A percentile compares a stretch with the other conserved stretches of the same genome.
Conservation (phyloP, 2,329 filamentous ascomycete species). For the Fusarium falciforme region DNA sequence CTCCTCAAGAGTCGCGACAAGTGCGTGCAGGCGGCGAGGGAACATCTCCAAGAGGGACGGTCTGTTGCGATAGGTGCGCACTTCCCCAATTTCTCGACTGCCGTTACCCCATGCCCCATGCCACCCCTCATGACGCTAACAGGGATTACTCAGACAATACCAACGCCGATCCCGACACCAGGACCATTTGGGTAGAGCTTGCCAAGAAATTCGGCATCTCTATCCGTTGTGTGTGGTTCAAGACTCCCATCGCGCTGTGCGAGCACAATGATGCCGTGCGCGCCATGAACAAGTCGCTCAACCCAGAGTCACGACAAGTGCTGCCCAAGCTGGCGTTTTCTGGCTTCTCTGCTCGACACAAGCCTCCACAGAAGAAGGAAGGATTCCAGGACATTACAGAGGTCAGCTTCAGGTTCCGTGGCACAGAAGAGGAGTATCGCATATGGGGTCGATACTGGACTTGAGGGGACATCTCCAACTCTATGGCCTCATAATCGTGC, state of each 20-base stretch:
- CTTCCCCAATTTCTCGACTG: constrained; percentile 34
- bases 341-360: constrained; percentile 78
- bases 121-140: constrained; percentile 25
- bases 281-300: constrained; percentile 76
- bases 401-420: constrained; percentile 81
- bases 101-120: constrained; percentile 17
- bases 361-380: constrained; percentile 77
- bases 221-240: constrained; percentile 89
- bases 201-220: constrained; percentile 77
- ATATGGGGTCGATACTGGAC: constrained; percentile 85
- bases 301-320: constrained; percentile 81
- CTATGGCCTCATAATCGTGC: constrained; percentile 25
- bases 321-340: constrained; percentile 86
- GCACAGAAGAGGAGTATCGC: constrained; percentile 73
- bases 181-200: constrained; percentile 81
- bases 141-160: constrained; percentile 80
- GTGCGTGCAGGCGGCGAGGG: constrained; percentile 77
- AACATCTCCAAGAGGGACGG: constrained; percentile 70
- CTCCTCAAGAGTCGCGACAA: constrained; percentile 78
- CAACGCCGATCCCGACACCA: constrained; percentile 84
- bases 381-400: constrained; percentile 85
- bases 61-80: constrained; percentile 81
- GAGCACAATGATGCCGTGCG: constrained; percentile 92
- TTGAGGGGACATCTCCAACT: constrained; percentile 50
- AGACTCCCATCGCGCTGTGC: constrained; percentile 73